A percentile compares a stretch with the other conserved stretches of the same genome.
These are phyloP conservation scores for Verticillium klebahnii DNA, from an alignment of 2,329 filamentous ascomycete genomes.

Conservation along the genomic window DNA sequence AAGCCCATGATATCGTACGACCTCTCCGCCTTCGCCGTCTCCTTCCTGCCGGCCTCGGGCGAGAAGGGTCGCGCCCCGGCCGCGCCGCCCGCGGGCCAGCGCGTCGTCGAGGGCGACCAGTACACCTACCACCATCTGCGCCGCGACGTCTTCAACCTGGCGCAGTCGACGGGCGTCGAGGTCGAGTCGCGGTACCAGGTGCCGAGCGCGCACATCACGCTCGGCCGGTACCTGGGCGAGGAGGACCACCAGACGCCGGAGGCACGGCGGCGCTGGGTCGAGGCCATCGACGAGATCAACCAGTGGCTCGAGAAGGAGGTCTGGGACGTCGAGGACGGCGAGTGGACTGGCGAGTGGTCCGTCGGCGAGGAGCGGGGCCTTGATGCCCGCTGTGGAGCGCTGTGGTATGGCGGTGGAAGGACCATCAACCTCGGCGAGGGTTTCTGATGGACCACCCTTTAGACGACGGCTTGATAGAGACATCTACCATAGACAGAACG, in stretches of 20 bases:
- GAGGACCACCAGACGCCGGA: conserved; percentile 56
- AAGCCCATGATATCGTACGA: conserved; percentile 84
- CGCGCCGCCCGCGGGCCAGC: conserved; percentile 27
- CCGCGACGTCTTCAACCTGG: conserved; percentile 65
- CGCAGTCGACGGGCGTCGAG: conserved; percentile 57
- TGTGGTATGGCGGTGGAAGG: conserved; percentile 87
- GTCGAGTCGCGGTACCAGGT: conserved; percentile 81
- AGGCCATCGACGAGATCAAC: conserved; percentile 73
- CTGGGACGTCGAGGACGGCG: conserved; percentile 53
- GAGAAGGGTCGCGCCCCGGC: conserved; percentile 37
- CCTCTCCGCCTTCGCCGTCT: conserved; percentile 77
- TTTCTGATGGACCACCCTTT: conserved; percentile 34
- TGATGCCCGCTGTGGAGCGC: conserved; percentile 65
- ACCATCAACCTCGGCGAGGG: conserved; percentile 61
- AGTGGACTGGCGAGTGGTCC: conserved; percentile 67
- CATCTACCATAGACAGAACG: background rate
- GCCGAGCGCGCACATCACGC: conserved; percentile 83
- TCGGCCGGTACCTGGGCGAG: conserved; percentile 72
- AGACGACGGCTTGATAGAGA: background rate
- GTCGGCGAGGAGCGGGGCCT: conserved; percentile 83
- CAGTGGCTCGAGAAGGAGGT: conserved; percentile 64
- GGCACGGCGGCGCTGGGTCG: conserved; percentile 61
- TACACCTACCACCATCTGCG: conserved; percentile 93
- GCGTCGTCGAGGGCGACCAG: conserved; percentile 46
- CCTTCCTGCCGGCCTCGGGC: conserved; percentile 75